Evolutionary conservation across 805 yeast genomes (phyloP).

Genomic region (Saccharomycopsis capsularis): DNA sequence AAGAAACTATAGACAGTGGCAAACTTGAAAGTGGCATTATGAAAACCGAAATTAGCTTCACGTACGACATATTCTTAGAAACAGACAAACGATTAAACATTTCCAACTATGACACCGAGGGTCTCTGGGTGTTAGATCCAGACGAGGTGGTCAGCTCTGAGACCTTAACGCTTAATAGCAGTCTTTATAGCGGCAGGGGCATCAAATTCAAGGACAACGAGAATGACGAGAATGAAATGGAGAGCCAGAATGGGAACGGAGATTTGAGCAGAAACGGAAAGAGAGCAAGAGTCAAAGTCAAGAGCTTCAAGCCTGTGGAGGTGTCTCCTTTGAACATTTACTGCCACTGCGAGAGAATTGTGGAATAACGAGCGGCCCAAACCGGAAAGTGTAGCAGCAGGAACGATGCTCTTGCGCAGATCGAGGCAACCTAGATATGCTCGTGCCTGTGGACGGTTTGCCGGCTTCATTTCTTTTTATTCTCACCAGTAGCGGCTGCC

Average conservation of each 20-base stretch:
- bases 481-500: too few species aligned
- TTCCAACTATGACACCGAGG: neutral
- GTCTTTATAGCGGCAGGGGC: neutral
- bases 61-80: conserved; percentile 13
- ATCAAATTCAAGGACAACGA: neutral
- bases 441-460: too few species aligned
- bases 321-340: conserved; percentile 5
- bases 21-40: neutral
- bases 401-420: too few species aligned
- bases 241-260: neutral
- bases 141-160: neutral
- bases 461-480: too few species aligned
- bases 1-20: too few species aligned
- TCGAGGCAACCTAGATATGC: too few species aligned
- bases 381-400: too few species aligned
- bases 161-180: neutral
- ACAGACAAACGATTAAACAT: conserved; percentile 5
- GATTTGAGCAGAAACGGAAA: neutral
- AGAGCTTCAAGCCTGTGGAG: conserved; percentile 1
- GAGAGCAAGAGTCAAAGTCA: neutral
- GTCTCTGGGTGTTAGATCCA: conserved; percentile 10
- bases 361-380: too few species aligned
- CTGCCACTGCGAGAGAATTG: neutral
- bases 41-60: neutral
- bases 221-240: neutral